These are phyloP conservation scores for Stylosanthes scabra DNA, from an alignment of 331 rosid species.

Conservation along the genomic window DNA sequence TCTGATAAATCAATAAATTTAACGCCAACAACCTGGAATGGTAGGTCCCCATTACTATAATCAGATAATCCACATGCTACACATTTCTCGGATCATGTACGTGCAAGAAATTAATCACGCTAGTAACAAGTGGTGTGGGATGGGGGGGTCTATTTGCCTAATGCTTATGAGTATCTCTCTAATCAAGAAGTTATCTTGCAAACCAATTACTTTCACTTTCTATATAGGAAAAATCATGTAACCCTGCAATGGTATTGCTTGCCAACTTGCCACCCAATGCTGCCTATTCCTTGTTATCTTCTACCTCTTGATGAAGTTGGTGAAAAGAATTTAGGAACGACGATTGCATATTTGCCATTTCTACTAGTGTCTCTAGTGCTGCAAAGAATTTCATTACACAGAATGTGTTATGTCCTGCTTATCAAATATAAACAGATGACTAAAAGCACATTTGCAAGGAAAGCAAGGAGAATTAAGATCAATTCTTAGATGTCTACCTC, in stretches of 20 bases:
- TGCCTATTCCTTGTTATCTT: conserved; percentile 44
- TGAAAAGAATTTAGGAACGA: conserved; percentile 57
- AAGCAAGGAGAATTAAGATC: conserved; percentile 30
- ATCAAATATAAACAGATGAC: conserved; percentile 5
- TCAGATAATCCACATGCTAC: conserved; percentile 17
- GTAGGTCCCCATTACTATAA: conserved; percentile 4
- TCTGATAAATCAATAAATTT: conserved; percentile 25
- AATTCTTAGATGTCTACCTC: conserved; percentile 47
- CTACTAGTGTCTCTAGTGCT: conserved; percentile 82
- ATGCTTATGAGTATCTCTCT: neutral
- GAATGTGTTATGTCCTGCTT: conserved; percentile 37
- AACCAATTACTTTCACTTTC: neutral
- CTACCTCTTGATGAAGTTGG: conserved; percentile 59
- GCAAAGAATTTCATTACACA: conserved; percentile 37
- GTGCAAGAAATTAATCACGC: conserved; percentile 24
- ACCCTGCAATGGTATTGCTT: neutral
- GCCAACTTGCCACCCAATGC: conserved; percentile 1
- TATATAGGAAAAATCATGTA: neutral
- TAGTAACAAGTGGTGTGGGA: no score
- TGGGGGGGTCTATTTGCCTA: neutral
- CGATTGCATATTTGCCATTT: conserved; percentile 75
- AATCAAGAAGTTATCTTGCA: neutral
- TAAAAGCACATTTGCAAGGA: neutral
- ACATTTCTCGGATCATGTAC: conserved; percentile 23
- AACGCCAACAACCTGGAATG: conserved; percentile 2